A percentile compares a stretch with the other conserved stretches of the same genome.
Conservation (phyloP, 2,329 filamentous ascomycete genomes). For the Leptodontidium sp. region DNA sequence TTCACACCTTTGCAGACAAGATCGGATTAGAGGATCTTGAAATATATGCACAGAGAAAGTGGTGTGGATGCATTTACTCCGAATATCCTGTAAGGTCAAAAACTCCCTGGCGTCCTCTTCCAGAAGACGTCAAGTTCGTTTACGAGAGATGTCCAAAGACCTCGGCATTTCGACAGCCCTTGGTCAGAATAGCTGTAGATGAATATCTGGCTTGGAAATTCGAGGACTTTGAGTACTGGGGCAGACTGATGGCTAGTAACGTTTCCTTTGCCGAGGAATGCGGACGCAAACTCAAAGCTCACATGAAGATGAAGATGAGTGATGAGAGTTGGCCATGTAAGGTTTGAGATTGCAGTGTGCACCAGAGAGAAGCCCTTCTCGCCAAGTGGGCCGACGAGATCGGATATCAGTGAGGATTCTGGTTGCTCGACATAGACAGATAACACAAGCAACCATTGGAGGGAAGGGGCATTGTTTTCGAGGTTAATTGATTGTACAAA, state of each 20-base stretch:
- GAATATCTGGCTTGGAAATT: background rate
- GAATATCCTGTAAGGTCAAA: background rate
- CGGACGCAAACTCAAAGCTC: background rate
- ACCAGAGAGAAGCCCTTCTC: too few relatives aligned
- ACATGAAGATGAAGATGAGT: background rate
- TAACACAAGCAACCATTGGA: too few relatives aligned
- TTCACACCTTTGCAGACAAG: conserved; percentile 7
- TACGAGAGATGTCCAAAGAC: background rate
- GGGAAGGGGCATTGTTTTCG: too few relatives aligned
- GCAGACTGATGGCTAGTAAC: background rate
- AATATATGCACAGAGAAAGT: background rate
- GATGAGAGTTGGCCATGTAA: too few relatives aligned
- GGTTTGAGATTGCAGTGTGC: too few relatives aligned
- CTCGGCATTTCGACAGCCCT: background rate
- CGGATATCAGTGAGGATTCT: too few relatives aligned
- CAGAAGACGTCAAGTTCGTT: background rate
- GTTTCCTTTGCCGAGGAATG: background rate
- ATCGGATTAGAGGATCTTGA: background rate
- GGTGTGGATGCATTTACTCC: background rate
- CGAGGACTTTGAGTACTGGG: conserved; percentile 5
- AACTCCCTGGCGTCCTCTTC: background rate
- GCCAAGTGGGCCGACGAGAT: too few relatives aligned
- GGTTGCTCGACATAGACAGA: too few relatives aligned
- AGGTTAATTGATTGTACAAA: too few relatives aligned
- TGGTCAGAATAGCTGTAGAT: background rate